Conservation (phyloP, 1,284 basidiomycete genomes). For the Pyrrhoderma lamaoense region DNA sequence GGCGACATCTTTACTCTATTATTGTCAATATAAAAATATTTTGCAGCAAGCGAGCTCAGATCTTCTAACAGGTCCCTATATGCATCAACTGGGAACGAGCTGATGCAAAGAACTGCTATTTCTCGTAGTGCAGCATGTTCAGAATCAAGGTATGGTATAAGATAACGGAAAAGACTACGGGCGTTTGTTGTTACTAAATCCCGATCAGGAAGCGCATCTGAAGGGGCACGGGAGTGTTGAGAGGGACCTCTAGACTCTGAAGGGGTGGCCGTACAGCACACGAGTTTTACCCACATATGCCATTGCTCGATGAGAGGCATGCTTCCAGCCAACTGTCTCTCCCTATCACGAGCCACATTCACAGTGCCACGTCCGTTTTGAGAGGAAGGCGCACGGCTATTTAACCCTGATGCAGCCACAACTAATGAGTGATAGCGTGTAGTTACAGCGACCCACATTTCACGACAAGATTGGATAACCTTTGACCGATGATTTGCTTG, state of each 20-base stretch:
- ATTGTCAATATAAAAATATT: conserved; percentile 74
- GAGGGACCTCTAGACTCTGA: conserved; percentile 53
- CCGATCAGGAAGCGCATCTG: conserved; percentile 58
- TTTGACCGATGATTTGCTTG: conserved; percentile 42
- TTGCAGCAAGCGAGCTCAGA: conserved; percentile 69
- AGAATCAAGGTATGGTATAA: conserved; percentile 82
- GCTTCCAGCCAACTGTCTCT: conserved; percentile 45
- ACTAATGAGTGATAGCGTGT: conserved; percentile 63
- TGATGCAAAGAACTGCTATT: conserved; percentile 81
- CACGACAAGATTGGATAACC: conserved; percentile 46
- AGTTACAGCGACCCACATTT: conserved; percentile 56
- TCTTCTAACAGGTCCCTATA: conserved; percentile 83
- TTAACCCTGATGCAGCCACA: conserved; percentile 56
- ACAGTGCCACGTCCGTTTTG: conserved; percentile 13
- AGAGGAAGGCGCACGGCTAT: conserved; percentile 11
- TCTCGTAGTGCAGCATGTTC: conserved; percentile 82
- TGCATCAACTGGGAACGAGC: conserved; percentile 71
- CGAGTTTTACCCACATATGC: conserved; percentile 78
- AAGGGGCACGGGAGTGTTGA: conserved; percentile 62
- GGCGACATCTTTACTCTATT: conserved; percentile 45
- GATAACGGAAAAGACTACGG: conserved; percentile 76
- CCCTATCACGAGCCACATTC: conserved; percentile 18
- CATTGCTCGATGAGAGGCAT: conserved; percentile 73
- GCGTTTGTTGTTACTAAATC: conserved; percentile 68
- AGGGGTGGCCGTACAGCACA: conserved; percentile 73